Evolutionary conservation across 805 yeast genomes (phyloP).

Genomic region (Saturnispora kantuleensis): DNA sequence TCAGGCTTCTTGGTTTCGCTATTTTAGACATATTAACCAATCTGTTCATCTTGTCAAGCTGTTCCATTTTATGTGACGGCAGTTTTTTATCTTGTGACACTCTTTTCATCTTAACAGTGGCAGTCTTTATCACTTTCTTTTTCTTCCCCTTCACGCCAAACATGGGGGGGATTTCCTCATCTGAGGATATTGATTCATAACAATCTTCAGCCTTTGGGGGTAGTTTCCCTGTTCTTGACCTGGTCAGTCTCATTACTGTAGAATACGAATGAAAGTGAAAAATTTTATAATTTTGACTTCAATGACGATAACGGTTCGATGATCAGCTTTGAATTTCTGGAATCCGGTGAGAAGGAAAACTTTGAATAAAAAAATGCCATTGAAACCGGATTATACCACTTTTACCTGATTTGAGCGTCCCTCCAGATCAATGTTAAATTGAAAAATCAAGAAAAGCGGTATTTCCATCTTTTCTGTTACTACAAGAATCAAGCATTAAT

Average conservation of each 20-base stretch:
- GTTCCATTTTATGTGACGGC: conserved; percentile 13
- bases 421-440: not conserved
- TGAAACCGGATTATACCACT: no score
- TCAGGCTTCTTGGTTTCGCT: conserved; percentile 14
- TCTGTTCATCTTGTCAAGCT: conserved; percentile 9
- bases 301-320: no score
- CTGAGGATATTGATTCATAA: not conserved
- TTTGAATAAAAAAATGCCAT: no score
- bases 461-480: no score
- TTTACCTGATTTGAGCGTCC: no score
- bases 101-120: no score
- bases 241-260: conserved; percentile 1
- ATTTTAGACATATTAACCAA: conserved; percentile 13
- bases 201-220: not conserved
- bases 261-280: not conserved
- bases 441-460: not conserved
- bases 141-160: not conserved
- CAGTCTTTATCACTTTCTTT: not conserved
- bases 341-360: no score
- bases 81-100: conserved; percentile 7
- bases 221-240: conserved; percentile 2
- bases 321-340: no score
- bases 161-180: conserved; percentile 2
- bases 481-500: no score
- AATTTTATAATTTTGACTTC: not conserved